Base-by-base conservation (phyloP, 2,329 filamentous ascomycete species). In the Pseudomassariella vexata region DNA sequence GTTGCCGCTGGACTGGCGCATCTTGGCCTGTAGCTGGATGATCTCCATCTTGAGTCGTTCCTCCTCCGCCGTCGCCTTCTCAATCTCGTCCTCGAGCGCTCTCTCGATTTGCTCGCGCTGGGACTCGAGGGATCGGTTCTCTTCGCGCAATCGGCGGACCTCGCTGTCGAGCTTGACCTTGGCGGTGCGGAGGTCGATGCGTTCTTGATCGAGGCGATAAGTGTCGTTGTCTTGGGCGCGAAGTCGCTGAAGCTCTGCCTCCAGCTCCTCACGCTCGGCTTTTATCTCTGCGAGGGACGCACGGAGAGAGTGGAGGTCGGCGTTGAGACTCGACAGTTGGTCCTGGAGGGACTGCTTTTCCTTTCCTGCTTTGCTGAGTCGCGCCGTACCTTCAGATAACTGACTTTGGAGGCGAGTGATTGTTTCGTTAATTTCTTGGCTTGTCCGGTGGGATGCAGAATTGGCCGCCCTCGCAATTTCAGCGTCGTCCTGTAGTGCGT, bases 121-220 rank as follows among this genome's bases (percentile, higher is more conserved):
- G 36, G 77, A 70, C 9, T 63, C 38, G 22, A 84, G 57, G 2
- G 63, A 52, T 34, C 65, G 67, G 45, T 78, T 80, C 49, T 86
- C 81, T 7, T 82, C 76, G 31, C 66, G 74, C 11, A 85, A 60
- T 9, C 78, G 68, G 24, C 76, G 74, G 11, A 83, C 63, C 46
- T 86, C 82, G 38, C 65, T 70, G 41, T 86, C 82, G 12, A 85
- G 66, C 47, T 78, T 81, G 40, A 78, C 61, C 50, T 80, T 82
- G n/a, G 73, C 61, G 18, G 78, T 76, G 12, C 79, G 76, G 16
- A 86, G 62, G 33, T 85, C 79, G 27, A 82, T 60, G 41, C 80
- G 78, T 48, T 86, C 82, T 39, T 79, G 74, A 43, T 85, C 81
- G 27, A 82, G 53, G 9, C 70, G 71, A 44, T 76, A 70, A 1